Evolutionary conservation across 331 rosid genomes (phyloP).

Genomic region (Malus hybrid): DNA sequence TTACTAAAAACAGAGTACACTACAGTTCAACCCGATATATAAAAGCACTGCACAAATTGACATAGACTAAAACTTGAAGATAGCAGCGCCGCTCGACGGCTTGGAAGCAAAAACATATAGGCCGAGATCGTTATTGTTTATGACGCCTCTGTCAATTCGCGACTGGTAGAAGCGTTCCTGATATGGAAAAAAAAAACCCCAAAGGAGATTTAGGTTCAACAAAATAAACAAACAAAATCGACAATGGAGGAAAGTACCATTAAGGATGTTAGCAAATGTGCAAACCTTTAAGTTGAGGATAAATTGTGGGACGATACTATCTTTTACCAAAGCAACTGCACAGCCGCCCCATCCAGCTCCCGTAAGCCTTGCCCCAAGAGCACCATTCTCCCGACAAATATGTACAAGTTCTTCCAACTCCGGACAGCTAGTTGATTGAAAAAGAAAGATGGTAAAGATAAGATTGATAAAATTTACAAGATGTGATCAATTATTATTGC

Average conservation of each 20-base stretch:
- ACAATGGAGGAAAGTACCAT: background rate
- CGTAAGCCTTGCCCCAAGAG: slow-evolving; percentile 91
- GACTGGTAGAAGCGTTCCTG: slow-evolving; percentile 66
- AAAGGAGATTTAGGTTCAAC: background rate
- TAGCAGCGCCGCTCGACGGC: slow-evolving; percentile 98
- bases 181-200: background rate
- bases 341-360: slow-evolving; percentile 99
- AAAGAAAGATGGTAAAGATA: background rate
- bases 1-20: background rate
- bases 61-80: slow-evolving; percentile 52
- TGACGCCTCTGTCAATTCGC: slow-evolving; percentile 60
- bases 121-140: slow-evolving; percentile 60
- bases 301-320: slow-evolving; percentile 75
- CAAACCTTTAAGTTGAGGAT: slow-evolving; percentile 77
- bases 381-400: slow-evolving; percentile 49
- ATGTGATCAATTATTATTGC: background rate
- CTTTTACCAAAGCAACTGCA: slow-evolving; percentile 88
- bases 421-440: slow-evolving; percentile 57
- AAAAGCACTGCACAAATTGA: background rate
- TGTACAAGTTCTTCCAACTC: slow-evolving; percentile 92
- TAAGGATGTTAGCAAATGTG: slow-evolving; percentile 4
- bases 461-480: background rate
- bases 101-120: slow-evolving; percentile 91
- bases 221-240: background rate
- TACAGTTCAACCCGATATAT: background rate